Conservation (phyloP, 495 filamentous ascomycete genomes). For the Neurospora terricola region DNA sequence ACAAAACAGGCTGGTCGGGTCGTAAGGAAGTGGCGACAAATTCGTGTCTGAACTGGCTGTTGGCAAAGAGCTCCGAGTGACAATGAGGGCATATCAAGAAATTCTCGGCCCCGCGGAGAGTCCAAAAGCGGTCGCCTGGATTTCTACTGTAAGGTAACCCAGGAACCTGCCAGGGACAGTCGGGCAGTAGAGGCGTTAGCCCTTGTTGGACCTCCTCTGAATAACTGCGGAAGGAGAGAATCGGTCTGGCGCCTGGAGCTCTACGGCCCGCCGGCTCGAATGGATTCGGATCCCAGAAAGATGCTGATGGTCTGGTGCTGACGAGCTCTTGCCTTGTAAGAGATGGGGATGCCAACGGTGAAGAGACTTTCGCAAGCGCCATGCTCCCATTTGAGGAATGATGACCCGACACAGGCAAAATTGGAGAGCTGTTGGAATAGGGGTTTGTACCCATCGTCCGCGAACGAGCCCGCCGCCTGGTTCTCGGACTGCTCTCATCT, state of each 20-base stretch:
- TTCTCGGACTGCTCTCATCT: slow-evolving; percentile 8
- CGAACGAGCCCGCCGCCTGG: slow-evolving; percentile 11
- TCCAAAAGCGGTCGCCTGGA: slow-evolving; percentile 28
- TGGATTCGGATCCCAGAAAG: slow-evolving; percentile 20
- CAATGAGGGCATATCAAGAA: slow-evolving; percentile 39
- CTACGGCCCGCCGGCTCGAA: slow-evolving; percentile 17
- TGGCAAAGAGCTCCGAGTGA: slow-evolving; percentile 27
- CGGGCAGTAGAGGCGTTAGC: slow-evolving; percentile 22
- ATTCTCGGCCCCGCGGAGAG: slow-evolving; percentile 31
- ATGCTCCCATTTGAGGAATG: slow-evolving; percentile 4
- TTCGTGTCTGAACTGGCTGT: slow-evolving; percentile 27
- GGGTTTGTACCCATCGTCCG: slow-evolving; percentile 16
- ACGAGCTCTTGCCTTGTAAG: slow-evolving; percentile 9
- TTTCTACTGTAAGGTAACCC: slow-evolving; percentile 3
- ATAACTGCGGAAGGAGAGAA: slow-evolving; percentile 25
- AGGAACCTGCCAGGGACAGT: slow-evolving; percentile 28
- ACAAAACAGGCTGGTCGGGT: slow-evolving; percentile 27
- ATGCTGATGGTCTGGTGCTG: slow-evolving; percentile 11
- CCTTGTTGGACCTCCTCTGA: slow-evolving; percentile 24
- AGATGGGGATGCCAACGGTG: slow-evolving; percentile 9
- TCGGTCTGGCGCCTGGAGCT: slow-evolving; percentile 7
- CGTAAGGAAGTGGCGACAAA: slow-evolving; percentile 29
- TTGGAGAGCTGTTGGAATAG: slow-evolving; percentile 2
- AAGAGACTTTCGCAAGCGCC: slow-evolving; percentile 14
- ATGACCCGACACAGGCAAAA: slow-evolving; percentile 1